Evolutionary conservation across 331 rosid species (phyloP), one percentile per base, ranked within the genome.

Genomic region (Pyrus hybrid): DNA sequence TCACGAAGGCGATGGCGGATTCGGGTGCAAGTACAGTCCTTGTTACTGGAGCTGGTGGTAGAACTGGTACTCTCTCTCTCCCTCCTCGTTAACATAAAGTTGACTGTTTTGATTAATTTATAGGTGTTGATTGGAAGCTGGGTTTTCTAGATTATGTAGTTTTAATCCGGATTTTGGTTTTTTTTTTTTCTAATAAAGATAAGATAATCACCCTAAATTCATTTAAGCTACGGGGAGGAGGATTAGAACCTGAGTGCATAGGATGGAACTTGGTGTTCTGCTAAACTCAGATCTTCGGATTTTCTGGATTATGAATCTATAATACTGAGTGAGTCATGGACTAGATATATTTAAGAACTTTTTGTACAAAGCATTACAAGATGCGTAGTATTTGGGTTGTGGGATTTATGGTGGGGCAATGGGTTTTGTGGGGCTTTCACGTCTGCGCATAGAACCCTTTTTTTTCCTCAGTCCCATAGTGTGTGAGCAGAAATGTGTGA

Each of bases 41-140:
- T 73, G 96, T 94, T 70, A 90, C 99, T 12, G 99, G 99, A 72
- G 97, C 99, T 45, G 97, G 91, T 80, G 99, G 99, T 58, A 86
- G 99, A 75, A 90, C 99, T 45, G 97, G 97, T 94, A 12, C 9
- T 8, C 63, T 4, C 45, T 41, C 22, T 41, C 64, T 75, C 22
- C 77, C 51, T 21, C 45, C 41, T 45, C 79, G 54, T 61, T 7
- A 41, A 60, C n/a, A 20, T 60, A 17, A 43, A 41, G 68, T 17
- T 17, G 45, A 32, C 25, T 32, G 23, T 32, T 4, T 49, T 49
- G 6, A 49, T 49, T 49, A 16, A 21, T 57, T 57, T 63, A 4
- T 29, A 18, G 45, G 23, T 64, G 51, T 32, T 66, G 13, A 33
- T 35, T 10, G 26, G 20, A 4, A 17, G 28, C 2, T 16, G 2